These are phyloP conservation scores for Eucalyptus curtisii DNA, from an alignment of 345 rosid species.

Conservation along the genomic window DNA sequence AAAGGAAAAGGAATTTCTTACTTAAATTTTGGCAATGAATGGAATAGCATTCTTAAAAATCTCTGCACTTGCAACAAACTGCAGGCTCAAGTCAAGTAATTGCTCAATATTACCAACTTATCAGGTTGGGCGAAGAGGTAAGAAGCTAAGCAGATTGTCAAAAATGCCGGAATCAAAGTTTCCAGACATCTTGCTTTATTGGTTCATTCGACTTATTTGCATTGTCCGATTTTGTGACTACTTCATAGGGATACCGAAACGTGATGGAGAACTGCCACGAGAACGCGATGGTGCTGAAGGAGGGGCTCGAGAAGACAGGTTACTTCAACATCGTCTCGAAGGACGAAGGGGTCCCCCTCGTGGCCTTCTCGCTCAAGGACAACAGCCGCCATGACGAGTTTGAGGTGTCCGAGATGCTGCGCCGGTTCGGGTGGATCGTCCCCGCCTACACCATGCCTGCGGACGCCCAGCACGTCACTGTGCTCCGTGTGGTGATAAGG, in stretches of 20 bases:
- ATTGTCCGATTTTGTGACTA: background rate
- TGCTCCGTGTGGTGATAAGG: constrained; percentile 77
- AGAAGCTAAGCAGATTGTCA: background rate
- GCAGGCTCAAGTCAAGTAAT: constrained; percentile 60
- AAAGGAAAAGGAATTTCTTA: background rate
- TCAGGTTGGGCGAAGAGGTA: constrained; percentile 77
- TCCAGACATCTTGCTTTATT: background rate
- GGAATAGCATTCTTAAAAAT: background rate
- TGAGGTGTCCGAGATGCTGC: constrained; percentile 66
- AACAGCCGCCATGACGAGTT: constrained; percentile 53
- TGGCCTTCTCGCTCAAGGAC: constrained; percentile 87
- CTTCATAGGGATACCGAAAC: constrained; percentile 54
- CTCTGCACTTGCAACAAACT: background rate
- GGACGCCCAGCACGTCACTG: constrained; percentile 79
- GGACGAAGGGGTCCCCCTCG: constrained; percentile 75
- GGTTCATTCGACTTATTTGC: background rate
- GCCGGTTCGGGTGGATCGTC: constrained; percentile 93
- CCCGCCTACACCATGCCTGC: constrained; percentile 95
- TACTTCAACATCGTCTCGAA: constrained; percentile 72
- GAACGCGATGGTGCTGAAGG: constrained; percentile 54
- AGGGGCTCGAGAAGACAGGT: constrained; percentile 69
- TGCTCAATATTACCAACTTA: constrained; percentile 88
- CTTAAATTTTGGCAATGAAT: background rate
- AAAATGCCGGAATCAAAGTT: background rate
- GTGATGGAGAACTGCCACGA: constrained; percentile 87